These are phyloP conservation scores for Saccharomycodes ludwigii DNA, from an alignment of 805 yeast species.

Conservation along the genomic window DNA sequence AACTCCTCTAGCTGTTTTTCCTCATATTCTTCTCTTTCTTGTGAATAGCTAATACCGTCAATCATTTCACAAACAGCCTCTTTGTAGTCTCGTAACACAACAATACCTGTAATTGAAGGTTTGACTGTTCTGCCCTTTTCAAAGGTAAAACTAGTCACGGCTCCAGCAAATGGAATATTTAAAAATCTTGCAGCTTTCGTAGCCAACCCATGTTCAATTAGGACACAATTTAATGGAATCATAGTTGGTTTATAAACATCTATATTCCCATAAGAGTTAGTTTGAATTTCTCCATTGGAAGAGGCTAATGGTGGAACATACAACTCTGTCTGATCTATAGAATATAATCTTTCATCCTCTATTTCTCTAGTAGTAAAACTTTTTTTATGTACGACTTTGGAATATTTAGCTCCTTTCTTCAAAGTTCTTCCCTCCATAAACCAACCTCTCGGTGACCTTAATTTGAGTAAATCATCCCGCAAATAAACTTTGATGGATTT, in stretches of 20 bases:
- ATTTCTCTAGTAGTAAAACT: constrained; percentile 28
- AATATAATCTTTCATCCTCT: constrained; percentile 59
- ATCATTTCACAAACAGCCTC: constrained; percentile 22
- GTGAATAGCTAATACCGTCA: constrained; percentile 16
- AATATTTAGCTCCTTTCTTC: constrained; percentile 56
- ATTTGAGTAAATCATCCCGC: constrained; percentile 46
- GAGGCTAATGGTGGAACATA: constrained; percentile 52
- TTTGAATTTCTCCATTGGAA: constrained; percentile 52
- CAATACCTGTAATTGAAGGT: constrained; percentile 63
- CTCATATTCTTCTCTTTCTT: constrained; percentile 28
- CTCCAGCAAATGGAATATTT: constrained; percentile 72
- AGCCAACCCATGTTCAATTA: constrained; percentile 42
- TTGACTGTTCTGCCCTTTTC: constrained; percentile 35
- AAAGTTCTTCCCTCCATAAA: constrained; percentile 66
- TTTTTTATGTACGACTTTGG: constrained; percentile 32
- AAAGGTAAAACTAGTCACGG: constrained; percentile 81
- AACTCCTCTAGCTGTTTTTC: constrained; percentile 37
- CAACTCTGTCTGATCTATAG: constrained; percentile 64
- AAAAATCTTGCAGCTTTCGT: constrained; percentile 61
- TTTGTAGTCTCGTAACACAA: constrained; percentile 46
- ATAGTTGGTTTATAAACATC: constrained; percentile 68
- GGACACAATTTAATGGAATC: constrained; percentile 72
- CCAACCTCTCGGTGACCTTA: constrained; percentile 79
- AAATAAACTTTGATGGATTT: constrained; percentile 52
- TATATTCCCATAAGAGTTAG: constrained; percentile 71